Conservation (phyloP, 2,329 filamentous ascomycete species). For the Graphilbum fragrans region DNA sequence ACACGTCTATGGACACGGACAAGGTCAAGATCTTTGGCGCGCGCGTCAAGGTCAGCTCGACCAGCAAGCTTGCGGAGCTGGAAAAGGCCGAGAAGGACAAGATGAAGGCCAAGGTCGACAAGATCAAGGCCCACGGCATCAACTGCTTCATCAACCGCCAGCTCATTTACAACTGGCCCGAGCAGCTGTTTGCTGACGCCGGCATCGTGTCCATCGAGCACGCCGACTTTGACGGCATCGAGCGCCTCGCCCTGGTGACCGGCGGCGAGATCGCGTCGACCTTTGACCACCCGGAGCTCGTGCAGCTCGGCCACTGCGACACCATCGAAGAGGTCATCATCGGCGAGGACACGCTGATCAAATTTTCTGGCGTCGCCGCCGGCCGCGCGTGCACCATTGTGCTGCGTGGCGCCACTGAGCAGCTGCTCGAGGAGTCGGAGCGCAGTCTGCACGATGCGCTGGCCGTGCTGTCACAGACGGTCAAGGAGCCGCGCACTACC, state of each 20-base stretch:
- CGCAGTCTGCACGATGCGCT: slow-evolving; percentile 91
- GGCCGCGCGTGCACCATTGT: slow-evolving; percentile 95
- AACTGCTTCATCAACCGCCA: slow-evolving; percentile 99
- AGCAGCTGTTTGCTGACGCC: slow-evolving; percentile 95
- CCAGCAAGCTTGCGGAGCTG: slow-evolving; percentile 92
- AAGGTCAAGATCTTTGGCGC: slow-evolving; percentile 99
- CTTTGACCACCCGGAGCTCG: slow-evolving; percentile 94
- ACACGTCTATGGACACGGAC: slow-evolving; percentile 98
- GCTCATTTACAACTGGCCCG: slow-evolving; percentile 99
- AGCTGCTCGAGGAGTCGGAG: slow-evolving; percentile 93
- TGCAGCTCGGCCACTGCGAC: slow-evolving; percentile 92
- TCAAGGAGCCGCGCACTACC: slow-evolving; percentile 86
- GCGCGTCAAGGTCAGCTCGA: slow-evolving; percentile 90
- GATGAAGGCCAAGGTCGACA: slow-evolving; percentile 99
- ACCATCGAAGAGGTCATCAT: slow-evolving; percentile 97
- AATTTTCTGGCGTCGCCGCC: slow-evolving; percentile 90
- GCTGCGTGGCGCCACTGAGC: slow-evolving; percentile 88
- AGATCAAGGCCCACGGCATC: slow-evolving; percentile 96
- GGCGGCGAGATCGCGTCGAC: slow-evolving; percentile 96
- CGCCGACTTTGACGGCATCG: slow-evolving; percentile 96
- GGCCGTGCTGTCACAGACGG: slow-evolving; percentile 90
- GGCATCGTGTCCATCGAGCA: slow-evolving; percentile 98
- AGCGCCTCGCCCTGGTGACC: slow-evolving; percentile 86
- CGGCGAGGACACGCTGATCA: slow-evolving; percentile 93
- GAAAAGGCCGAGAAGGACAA: slow-evolving; percentile 98